Conservation (phyloP, 1,284 basidiomycete species). For the Agaricales sp. region DNA sequence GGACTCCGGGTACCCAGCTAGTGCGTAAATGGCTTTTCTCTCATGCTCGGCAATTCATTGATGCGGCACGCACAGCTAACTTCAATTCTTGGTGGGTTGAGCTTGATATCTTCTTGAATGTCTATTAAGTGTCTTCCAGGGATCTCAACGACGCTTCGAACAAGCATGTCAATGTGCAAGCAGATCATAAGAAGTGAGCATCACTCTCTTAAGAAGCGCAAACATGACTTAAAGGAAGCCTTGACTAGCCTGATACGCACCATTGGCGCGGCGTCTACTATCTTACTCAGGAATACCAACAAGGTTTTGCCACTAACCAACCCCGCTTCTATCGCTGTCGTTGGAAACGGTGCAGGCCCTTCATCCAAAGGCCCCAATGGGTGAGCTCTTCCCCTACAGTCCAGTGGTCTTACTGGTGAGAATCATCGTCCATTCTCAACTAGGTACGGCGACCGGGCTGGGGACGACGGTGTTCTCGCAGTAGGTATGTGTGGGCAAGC, state of each 20-base stretch:
- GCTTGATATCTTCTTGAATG: background rate
- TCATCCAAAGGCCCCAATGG: constrained; percentile 50
- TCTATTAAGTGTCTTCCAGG: constrained; percentile 24
- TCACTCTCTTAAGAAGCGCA: background rate
- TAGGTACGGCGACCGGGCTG: constrained; percentile 33
- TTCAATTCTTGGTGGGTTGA: background rate
- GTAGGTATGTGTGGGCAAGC: constrained; percentile 43
- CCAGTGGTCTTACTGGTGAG: constrained; percentile 9
- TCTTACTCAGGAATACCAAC: constrained; percentile 64
- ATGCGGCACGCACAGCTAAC: background rate
- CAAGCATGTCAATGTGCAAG: constrained; percentile 45
- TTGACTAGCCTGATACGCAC: constrained; percentile 44
- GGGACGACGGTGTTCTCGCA: constrained; percentile 49
- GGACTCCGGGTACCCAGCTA: constrained; percentile 43
- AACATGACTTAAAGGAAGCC: constrained; percentile 2
- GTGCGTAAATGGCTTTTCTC: too few species aligned
- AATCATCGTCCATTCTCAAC: constrained; percentile 8
- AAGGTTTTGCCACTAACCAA: constrained; percentile 46
- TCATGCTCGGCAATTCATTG: too few species aligned
- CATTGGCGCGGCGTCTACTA: constrained; percentile 61
- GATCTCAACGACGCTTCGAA: constrained; percentile 13
- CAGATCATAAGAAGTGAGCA: constrained; percentile 44
- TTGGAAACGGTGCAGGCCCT: constrained; percentile 56
- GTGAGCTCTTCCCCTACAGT: too few species aligned
- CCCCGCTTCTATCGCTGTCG: constrained; percentile 42